These are phyloP conservation scores for Paramecium primaurelia DNA, from an alignment of 73 alveolate genomes.

Conservation along the genomic window DNA sequence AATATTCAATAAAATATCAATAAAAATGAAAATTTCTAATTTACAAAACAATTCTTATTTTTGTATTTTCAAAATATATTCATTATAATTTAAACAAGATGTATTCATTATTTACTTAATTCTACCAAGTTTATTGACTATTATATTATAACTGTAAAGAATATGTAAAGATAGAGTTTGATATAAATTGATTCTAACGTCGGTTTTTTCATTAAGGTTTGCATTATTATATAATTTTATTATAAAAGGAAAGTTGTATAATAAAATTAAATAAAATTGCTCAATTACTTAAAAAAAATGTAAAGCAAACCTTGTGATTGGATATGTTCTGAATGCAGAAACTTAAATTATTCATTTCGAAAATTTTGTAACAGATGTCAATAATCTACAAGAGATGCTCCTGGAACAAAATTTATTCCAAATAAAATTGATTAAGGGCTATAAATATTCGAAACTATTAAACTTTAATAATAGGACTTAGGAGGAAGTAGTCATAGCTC, in stretches of 20 bases:
- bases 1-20: no score
- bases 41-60: no score
- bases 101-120: not conserved
- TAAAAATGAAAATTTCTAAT: not conserved
- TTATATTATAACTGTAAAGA: not conserved
- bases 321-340: conserved; percentile 83
- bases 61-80: no score
- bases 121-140: not conserved
- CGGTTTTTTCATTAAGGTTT: conserved; percentile 2
- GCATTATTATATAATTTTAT: not conserved
- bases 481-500: not conserved
- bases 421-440: not conserved
- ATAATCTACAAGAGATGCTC: conserved; percentile 11
- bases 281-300: not conserved
- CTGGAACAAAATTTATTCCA: conserved; percentile 41
- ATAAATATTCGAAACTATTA: not conserved
- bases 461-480: not conserved
- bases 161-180: not conserved
- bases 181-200: not conserved
- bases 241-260: not conserved
- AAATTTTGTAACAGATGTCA: conserved; percentile 88
- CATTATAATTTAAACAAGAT: not conserved
- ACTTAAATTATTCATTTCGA: conserved; percentile 86
- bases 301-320: conserved; percentile 85
- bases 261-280: not conserved